A percentile compares a stretch with the other conserved stretches of the same genome.
Conservation (phyloP, 163 green algal species). For the Coccomyxa subellipsoidea region DNA sequence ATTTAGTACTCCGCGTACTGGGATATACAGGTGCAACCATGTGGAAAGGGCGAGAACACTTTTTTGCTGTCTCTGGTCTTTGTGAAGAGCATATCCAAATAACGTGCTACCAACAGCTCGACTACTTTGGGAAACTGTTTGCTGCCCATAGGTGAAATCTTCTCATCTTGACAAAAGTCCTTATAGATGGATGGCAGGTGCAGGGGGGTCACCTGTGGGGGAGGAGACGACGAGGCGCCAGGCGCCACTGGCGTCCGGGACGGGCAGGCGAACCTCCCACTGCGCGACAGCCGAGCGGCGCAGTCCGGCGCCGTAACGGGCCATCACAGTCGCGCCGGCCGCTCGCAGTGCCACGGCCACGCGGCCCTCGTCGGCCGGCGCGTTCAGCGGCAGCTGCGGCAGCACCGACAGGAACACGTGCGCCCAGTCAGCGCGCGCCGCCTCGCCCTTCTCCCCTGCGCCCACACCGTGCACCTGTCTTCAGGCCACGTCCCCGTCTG, state of each 20-base stretch:
- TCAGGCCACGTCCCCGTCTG: no score
- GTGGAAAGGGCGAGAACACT: no score
- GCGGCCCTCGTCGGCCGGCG: conserved; percentile 33
- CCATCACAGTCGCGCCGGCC: conserved; percentile 44
- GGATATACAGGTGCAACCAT: no score
- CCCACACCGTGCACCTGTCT: neutral
- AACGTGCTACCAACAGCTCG: no score
- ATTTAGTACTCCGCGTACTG: no score
- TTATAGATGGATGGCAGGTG: no score
- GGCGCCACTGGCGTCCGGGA: conserved; percentile 20
- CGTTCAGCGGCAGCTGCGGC: conserved; percentile 57
- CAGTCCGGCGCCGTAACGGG: conserved; percentile 24
- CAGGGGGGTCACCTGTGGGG: conserved; percentile 67
- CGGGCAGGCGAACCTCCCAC: conserved; percentile 76
- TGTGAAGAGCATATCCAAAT: no score
- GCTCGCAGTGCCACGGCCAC: conserved; percentile 57
- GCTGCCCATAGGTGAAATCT: no score
- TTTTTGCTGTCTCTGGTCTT: no score
- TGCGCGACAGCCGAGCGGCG: conserved; percentile 68
- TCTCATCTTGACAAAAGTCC: no score
- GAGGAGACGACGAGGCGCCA: conserved; percentile 83
- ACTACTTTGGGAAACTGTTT: no score
- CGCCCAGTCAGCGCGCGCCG: conserved; percentile 70
- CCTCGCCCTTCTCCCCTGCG: neutral
- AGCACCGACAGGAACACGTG: conserved; percentile 83